These are phyloP conservation scores for Nissolia schottii DNA, from an alignment of 306 rosid species.

Conservation along the genomic window DNA sequence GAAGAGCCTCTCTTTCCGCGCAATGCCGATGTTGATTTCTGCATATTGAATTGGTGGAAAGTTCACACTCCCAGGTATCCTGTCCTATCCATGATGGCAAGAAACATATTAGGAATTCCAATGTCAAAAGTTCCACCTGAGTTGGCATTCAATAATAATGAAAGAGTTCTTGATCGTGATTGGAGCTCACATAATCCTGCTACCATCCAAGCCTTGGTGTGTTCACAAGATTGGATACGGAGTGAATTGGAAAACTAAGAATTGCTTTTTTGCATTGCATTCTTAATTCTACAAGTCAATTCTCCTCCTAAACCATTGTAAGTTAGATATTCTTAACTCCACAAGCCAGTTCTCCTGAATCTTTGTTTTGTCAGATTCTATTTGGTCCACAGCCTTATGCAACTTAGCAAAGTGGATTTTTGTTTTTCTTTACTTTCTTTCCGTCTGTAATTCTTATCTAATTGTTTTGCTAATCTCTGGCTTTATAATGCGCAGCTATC, in stretches of 20 bases:
- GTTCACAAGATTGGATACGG: conserved; percentile 79
- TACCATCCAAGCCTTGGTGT: conserved; percentile 67
- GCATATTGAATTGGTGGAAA: conserved; percentile 76
- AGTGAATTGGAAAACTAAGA: conserved; percentile 61
- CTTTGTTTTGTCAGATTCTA: background rate
- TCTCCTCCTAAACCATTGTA: background rate
- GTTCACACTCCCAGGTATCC: conserved; percentile 84
- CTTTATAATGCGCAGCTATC: background rate
- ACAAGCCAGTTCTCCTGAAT: background rate
- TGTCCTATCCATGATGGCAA: conserved; percentile 73
- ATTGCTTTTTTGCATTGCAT: background rate
- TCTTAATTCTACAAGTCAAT: background rate
- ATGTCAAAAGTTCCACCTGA: conserved; percentile 55
- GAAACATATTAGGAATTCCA: conserved; percentile 62
- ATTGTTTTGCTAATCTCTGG: background rate
- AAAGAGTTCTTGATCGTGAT: conserved; percentile 48
- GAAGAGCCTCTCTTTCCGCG: conserved; percentile 86
- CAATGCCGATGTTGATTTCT: conserved; percentile 54
- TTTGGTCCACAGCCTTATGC: background rate
- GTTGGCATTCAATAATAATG: conserved; percentile 40
- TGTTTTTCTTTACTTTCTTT: background rate
- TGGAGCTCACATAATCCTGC: conserved; percentile 55
- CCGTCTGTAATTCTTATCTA: background rate
- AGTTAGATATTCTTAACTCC: conserved; percentile 9
- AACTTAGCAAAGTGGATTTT: background rate